Evolutionary conservation across 768 basidiomycete genomes (phyloP).

Genomic region (Suillus subaureus): DNA sequence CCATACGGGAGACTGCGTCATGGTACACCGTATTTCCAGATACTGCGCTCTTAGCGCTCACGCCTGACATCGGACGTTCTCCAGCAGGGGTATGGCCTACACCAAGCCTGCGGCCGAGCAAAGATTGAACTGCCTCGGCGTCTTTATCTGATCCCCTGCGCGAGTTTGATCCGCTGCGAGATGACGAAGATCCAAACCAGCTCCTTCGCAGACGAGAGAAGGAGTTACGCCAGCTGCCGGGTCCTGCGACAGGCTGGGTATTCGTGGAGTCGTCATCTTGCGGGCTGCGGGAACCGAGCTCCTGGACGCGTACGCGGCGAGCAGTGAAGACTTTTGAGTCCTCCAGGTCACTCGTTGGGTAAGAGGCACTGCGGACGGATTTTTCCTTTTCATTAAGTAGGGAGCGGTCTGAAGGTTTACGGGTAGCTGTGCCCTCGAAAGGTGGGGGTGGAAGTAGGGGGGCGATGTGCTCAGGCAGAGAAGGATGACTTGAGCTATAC

Average conservation of each 20-base stretch:
- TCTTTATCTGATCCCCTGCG: conserved; percentile 43
- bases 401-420: conserved; percentile 22
- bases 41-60: conserved; percentile 54
- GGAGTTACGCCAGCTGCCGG: conserved; percentile 37
- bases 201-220: conserved; percentile 54
- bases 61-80: conserved; percentile 56
- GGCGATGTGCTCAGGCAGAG: conserved; percentile 30
- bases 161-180: conserved; percentile 30
- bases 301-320: conserved; percentile 42
- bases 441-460: conserved; percentile 44
- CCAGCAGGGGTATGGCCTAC: conserved; percentile 43
- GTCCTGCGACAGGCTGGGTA: conserved; percentile 24
- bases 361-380: conserved; percentile 33
- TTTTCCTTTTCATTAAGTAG: conserved; percentile 36
- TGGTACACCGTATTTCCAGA: conserved; percentile 64
- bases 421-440: conserved; percentile 33
- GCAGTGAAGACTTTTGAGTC: conserved; percentile 37
- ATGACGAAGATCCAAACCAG: conserved; percentile 53
- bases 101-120: conserved; percentile 36
- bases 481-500: conserved; percentile 27
- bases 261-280: conserved; percentile 22
- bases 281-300: conserved; percentile 29
- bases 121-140: conserved; percentile 45
- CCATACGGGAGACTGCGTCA: conserved; percentile 55
- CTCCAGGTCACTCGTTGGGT: conserved; percentile 35